Evolutionary conservation across 176 grass and related monocot species (phyloP).

Genomic region (Avena eriantha): DNA sequence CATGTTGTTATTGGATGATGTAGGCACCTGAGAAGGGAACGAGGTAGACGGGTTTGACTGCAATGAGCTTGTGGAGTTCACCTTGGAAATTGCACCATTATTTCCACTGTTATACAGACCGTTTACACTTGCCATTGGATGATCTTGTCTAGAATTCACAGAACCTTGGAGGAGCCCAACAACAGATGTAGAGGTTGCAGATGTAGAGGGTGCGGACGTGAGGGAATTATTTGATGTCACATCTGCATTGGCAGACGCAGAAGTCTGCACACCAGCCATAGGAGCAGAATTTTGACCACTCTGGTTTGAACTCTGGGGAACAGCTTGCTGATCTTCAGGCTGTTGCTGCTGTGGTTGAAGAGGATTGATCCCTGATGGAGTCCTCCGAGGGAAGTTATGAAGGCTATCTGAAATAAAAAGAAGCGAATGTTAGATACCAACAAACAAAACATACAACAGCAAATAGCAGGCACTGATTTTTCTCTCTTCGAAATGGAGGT

Average conservation of each 20-base stretch:
- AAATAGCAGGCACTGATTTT: slow-evolving; percentile 7
- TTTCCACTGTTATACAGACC: slow-evolving; percentile 48
- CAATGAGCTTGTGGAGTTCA: slow-evolving; percentile 61
- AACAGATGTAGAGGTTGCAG: slow-evolving; percentile 46
- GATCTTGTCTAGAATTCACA: slow-evolving; percentile 69
- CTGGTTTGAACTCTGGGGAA: slow-evolving; percentile 79
- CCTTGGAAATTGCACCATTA: slow-evolving; percentile 51
- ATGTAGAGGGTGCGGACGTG: slow-evolving; percentile 56
- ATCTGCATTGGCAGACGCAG: slow-evolving; percentile 58
- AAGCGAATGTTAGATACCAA: slow-evolving; percentile 23
- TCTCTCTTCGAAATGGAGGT: too few relatives aligned
- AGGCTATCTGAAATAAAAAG: slow-evolving; percentile 79
- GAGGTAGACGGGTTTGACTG: slow-evolving; percentile 66
- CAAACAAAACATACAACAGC: slow-evolving; percentile 5
- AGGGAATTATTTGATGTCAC: slow-evolving; percentile 56
- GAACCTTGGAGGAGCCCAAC: slow-evolving; percentile 61
- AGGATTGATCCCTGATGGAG: slow-evolving; percentile 60
- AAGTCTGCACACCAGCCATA: slow-evolving; percentile 52
- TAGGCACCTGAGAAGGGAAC: slow-evolving; percentile 49
- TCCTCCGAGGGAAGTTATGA: slow-evolving; percentile 83
- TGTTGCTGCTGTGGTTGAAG: slow-evolving; percentile 69
- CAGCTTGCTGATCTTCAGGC: slow-evolving; percentile 65
- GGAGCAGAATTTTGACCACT: slow-evolving; percentile 69
- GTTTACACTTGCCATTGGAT: slow-evolving; percentile 54
- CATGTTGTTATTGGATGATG: slow-evolving; percentile 65